Evolutionary conservation across 2,329 filamentous ascomycete species (phyloP), one percentile per base, ranked within the genome.

Genomic region (Monosporascus ibericus): DNA sequence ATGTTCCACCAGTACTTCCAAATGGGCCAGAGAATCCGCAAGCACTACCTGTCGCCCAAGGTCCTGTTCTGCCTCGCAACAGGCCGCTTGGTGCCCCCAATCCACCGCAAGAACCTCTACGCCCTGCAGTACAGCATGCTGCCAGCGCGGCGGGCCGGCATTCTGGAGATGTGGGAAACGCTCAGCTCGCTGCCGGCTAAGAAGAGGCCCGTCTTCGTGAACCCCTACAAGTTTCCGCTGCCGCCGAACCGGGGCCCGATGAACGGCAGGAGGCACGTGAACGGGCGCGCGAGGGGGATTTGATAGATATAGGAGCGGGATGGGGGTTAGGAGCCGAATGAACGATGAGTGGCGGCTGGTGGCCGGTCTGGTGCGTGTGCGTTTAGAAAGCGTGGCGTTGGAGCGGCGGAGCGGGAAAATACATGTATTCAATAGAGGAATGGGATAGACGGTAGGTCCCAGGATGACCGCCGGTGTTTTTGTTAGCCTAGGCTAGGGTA

Each of bases 1-100:
- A 97, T 97, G 84, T 97, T 99, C 70, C 84, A 95, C 55, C 92
- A 97, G 65, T 99, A 99, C 72, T 96, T 95, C 66, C 91, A 96
- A 68, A 90, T 99, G 63, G 91, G 88, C 27, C 84, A 89, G 57
- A 90, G 94, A 47, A 90, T 99, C 56, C 86, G 90, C 52, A 96
- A 95, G 68, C 94, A 99, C 72, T 99, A 99, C 68, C 79, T 97
- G 44, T 92, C 91, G 0, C 90, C 90, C 0, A 82, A 86, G 15
- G 95, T 99, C 20, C 81, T 97, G 47, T 78, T 96, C 39, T 94
- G 90, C 63, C 84, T 99, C 2, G 76, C 92, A 24, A 95, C 90
- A 0, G 94, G 94, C 53, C 88, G 88, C 55, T 96, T 96, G 59
- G 91, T 97, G 2, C 94, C 92, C 14, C 92, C 95, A 0, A 95